Base-by-base conservation (phyloP, 2,329 filamentous ascomycete genomes). In the Penicillium sp. region DNA sequence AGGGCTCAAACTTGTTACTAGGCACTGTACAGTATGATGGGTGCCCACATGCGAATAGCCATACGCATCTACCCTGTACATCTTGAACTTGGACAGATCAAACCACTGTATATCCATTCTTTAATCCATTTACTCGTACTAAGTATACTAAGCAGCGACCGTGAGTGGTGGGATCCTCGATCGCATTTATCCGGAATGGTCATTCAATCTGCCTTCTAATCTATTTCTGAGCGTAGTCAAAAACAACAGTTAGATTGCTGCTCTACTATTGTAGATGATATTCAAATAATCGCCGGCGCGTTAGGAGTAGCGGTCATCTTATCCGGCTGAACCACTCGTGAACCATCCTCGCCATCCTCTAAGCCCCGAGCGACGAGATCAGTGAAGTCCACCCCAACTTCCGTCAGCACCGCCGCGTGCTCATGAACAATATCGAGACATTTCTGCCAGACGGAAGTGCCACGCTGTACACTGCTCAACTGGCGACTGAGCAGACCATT, bases 361-460 rank as follows among this genome's bases (percentile, higher is more conserved):
- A 77, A 54, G 6, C 70, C 85, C 60, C 81, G 81, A 14, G 89
- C 90, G 13, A 97, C 87, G 52, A 97, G 75, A 62, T 90, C 90
- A 52, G 83, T 85, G 70, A 99, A 97, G 72, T 99, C 93, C 28
- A 99, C 77, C 0, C 92, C 92, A 19, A 97, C 92, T 56, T 95
- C 90, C 5, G 84, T 83, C 54, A 99, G 77, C 79, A 94, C 86
- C 54, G 80, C 81, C 0, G 91, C 91, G 75, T 97, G 92, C 49
- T 88, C 85, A 70, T 85, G 88, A 4, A 93, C 91, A 61, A 89
- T 83, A 39, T 88, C 85, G 78, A 97, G 87, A 74, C 94, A 97
- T 67, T 90, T 84, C 49, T 83, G 83, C 90, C 91, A 97, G 1
- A 90, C 83, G 40, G 85, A 81, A 13, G 88, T 88, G n/a, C 83